Evolutionary conservation across 805 yeast genomes (phyloP).

Genomic region (Yamadazyma sp.): DNA sequence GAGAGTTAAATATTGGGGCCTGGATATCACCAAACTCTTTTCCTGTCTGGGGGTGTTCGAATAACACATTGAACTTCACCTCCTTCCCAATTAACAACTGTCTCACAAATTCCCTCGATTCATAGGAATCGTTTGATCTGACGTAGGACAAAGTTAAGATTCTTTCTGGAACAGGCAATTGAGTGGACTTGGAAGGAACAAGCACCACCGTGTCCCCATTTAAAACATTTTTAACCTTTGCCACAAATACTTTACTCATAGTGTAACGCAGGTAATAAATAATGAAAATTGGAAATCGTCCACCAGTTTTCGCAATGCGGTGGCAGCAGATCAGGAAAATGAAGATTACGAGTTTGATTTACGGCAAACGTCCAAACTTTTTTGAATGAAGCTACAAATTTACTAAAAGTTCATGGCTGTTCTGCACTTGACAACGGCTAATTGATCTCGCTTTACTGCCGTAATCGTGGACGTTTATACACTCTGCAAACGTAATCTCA

Average conservation of each 20-base stretch:
- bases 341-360: too few species aligned
- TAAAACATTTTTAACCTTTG: constrained; percentile 67
- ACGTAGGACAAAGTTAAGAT: constrained; percentile 64
- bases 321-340: constrained; percentile 1
- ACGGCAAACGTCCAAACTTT: too few species aligned
- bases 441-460: too few species aligned
- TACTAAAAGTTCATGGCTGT: too few species aligned
- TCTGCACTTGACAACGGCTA: too few species aligned
- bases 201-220: constrained; percentile 72
- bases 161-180: constrained; percentile 54
- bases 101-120: constrained; percentile 62
- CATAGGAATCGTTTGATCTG: constrained; percentile 58
- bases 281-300: constrained; percentile 4
- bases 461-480: too few species aligned
- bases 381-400: too few species aligned
- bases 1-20: constrained; percentile 60
- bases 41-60: constrained; percentile 51
- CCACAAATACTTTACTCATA: constrained; percentile 28
- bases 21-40: constrained; percentile 73
- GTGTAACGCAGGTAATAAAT: not conserved
- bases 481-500: too few species aligned
- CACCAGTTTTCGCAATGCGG: constrained; percentile 6
- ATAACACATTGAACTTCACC: constrained; percentile 57
- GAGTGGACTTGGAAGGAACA: constrained; percentile 46
- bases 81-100: constrained; percentile 62